phyloP scores from a whole-genome alignment of 2,329 filamentous ascomycete genomes.

The Camillea tinctor region DNA sequence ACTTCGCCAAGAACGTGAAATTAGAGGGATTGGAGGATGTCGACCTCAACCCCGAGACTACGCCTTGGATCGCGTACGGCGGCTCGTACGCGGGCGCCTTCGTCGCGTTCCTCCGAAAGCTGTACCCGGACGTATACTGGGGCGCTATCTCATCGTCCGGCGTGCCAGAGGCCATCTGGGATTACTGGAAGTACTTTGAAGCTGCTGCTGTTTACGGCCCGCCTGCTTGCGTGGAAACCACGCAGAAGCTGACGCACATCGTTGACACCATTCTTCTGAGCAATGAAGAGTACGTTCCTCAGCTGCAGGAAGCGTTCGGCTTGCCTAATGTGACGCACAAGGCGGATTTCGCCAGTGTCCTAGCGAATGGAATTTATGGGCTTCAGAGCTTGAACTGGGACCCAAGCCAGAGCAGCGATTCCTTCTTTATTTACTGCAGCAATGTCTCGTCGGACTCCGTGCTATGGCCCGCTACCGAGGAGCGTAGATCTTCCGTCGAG shows the following conservation, averaged over 20 bases:
- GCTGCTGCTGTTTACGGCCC: slow-evolving; percentile 50
- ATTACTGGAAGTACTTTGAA: slow-evolving; percentile 67
- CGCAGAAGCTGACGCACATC: slow-evolving; percentile 55
- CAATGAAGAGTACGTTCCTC: slow-evolving; percentile 41
- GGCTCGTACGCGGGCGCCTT: slow-evolving; percentile 82
- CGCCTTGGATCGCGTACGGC: slow-evolving; percentile 77
- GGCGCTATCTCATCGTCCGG: slow-evolving; percentile 78
- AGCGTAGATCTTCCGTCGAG: slow-evolving; percentile 35
- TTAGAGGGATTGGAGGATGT: slow-evolving; percentile 68
- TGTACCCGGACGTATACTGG: slow-evolving; percentile 78
- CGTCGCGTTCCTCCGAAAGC: slow-evolving; percentile 70
- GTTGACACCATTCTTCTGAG: slow-evolving; percentile 52
- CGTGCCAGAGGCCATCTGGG: slow-evolving; percentile 73
- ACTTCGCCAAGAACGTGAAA: slow-evolving; percentile 71
- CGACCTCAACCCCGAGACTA: slow-evolving; percentile 63
- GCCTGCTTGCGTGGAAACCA: slow-evolving; percentile 61
- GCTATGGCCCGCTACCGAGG: slow-evolving; percentile 42
- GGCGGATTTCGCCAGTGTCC: slow-evolving; percentile 47
- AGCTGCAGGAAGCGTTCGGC: slow-evolving; percentile 45
- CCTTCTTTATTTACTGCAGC: slow-evolving; percentile 48
- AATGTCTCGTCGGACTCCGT: slow-evolving; percentile 42
- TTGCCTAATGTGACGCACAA: slow-evolving; percentile 43
- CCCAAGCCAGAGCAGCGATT: slow-evolving; percentile 40
- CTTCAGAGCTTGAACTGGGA: slow-evolving; percentile 56
- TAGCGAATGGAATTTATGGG: slow-evolving; percentile 41